These are phyloP conservation scores for Polyporus arcularius DNA, from an alignment of 768 basidiomycete species.

Conservation along the genomic window DNA sequence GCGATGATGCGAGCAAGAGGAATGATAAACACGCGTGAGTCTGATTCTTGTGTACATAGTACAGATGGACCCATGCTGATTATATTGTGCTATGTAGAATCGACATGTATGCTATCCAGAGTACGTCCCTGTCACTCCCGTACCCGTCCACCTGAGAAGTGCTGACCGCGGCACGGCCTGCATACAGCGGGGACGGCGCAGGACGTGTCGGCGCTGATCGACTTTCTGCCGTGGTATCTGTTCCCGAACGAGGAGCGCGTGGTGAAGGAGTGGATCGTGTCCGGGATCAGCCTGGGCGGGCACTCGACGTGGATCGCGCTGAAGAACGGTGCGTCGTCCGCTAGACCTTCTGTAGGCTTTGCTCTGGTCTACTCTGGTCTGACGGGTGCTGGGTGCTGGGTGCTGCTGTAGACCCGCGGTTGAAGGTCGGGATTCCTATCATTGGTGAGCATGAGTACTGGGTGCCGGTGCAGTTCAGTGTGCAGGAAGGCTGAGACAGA, in stretches of 20 bases:
- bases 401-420: slow-evolving; percentile 37
- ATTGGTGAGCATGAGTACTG: no score
- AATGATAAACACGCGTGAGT: slow-evolving; percentile 46
- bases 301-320: slow-evolving; percentile 79
- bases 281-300: slow-evolving; percentile 81
- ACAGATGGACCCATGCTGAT: neutral
- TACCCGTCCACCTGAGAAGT: no score
- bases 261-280: slow-evolving; percentile 67
- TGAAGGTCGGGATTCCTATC: slow-evolving; percentile 45
- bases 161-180: no score
- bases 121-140: slow-evolving; percentile 31
- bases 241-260: slow-evolving; percentile 64
- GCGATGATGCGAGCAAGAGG: slow-evolving; percentile 28
- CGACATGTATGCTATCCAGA: slow-evolving; percentile 51
- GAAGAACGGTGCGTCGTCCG: slow-evolving; percentile 35
- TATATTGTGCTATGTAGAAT: slow-evolving; percentile 21
- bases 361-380: no score
- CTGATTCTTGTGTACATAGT: no score
- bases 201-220: slow-evolving; percentile 80
- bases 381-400: no score
- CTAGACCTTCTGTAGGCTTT: no score
- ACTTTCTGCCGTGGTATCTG: slow-evolving; percentile 71
- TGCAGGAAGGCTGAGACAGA: no score
- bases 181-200: slow-evolving; percentile 58
- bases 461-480: no score